Base-by-base conservation (phyloP, 176 grass and related monocot genomes). In the Microstegium vimineum region DNA sequence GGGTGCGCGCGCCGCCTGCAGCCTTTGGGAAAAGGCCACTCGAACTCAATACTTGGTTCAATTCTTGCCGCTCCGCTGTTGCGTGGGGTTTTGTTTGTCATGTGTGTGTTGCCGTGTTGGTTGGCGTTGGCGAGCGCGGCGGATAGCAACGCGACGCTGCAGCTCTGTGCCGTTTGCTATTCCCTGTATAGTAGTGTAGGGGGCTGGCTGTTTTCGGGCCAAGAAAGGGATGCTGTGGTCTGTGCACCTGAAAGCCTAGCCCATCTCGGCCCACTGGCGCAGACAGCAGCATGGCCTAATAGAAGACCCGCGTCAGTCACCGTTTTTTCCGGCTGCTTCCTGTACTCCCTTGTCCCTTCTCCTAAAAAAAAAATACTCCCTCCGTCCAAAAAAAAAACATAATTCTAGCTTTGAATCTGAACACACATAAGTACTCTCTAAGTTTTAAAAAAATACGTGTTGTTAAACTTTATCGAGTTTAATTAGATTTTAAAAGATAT, bases 21-120 rank as follows among this genome's bases (percentile, higher is more conserved):
- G 49, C 71, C 85, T 82, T 82, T 76, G n/a, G n/a, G 74, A 14
- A 22, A 83, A 83, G 68, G 54, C 31, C 66, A 46, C 54, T 62
- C 38, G 12, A 71, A 35, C 56, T 65, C 32, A 42, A 67, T 35
- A 8, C 1, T 14, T 28, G 4, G 31, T 35, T n/a, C n/a, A n/a
- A n/a, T 35, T 33, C 12, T n/a, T n/a, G n/a, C n/a, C n/a, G n/a
- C n/a, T n/a, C n/a, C n/a, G n/a, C n/a, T n/a, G n/a, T n/a, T n/a
- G n/a, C n/a, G 52, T 10, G 62, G 16, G 63, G 63, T 64, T n/a
- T n/a, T n/a, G n/a, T n/a, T n/a, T n/a, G n/a, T n/a, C n/a, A 28
- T 1, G 3, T 46, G 76, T 1, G 9, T 32, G n/a, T 8, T 15
- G 60, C n/a, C n/a, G n/a, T n/a, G n/a, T n/a, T n/a, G n/a, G n/a